These are phyloP conservation scores for Neurospora cerealis DNA, from an alignment of 495 filamentous ascomycete genomes.

Conservation along the genomic window DNA sequence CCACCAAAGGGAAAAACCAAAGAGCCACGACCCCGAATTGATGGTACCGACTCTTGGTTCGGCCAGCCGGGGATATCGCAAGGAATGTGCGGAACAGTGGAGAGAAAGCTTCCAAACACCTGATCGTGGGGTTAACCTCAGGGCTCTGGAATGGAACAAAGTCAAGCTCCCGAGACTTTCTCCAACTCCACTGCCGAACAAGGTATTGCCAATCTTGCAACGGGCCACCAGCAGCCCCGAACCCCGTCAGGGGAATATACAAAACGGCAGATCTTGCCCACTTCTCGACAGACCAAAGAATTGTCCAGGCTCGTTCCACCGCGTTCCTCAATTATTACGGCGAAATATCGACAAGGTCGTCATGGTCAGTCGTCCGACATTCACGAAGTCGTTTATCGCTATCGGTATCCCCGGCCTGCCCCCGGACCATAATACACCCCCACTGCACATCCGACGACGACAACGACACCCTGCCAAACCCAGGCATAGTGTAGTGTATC, in stretches of 20 bases:
- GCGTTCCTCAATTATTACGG: not conserved
- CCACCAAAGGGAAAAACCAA: not conserved
- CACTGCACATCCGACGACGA: not conserved
- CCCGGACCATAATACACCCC: not conserved
- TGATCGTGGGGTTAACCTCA: not conserved
- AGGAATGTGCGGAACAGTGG: not conserved
- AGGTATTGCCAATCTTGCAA: not conserved
- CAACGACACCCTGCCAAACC: not conserved
- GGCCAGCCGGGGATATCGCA: not conserved
- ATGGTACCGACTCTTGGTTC: not conserved
- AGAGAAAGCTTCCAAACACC: not conserved
- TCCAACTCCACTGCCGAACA: not conserved
- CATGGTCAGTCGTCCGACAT: not conserved
- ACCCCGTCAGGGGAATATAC: not conserved
- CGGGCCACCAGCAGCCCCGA: not conserved
- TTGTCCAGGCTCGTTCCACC: not conserved
- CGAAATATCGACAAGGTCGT: not conserved
- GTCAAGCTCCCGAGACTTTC: not conserved
- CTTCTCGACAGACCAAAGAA: not conserved
- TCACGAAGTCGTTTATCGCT: not conserved
- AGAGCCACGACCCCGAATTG: not conserved
- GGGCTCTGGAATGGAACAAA: not conserved
- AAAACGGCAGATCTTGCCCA: not conserved
- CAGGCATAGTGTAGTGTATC: not conserved
- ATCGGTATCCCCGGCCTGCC: not conserved